Conservation (phyloP, 192 early-diverging fungal species). For the Lobosporangium transversale region DNA sequence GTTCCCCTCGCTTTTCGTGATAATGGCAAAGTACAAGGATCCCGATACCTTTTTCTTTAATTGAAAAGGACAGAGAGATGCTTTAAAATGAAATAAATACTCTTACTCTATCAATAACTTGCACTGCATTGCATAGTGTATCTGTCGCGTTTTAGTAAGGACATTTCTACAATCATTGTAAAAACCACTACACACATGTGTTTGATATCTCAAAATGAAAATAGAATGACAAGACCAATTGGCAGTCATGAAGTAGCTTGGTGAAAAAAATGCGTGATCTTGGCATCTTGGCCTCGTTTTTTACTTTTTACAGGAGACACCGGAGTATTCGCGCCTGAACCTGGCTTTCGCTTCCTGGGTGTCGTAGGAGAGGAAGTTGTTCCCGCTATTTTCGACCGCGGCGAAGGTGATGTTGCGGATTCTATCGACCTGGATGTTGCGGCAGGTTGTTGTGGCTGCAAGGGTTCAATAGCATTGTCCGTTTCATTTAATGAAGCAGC, state of each 20-base stretch:
- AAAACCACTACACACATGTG: not conserved
- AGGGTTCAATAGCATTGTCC: not conserved
- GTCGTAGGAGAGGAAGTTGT: not conserved
- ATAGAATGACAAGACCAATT: not conserved
- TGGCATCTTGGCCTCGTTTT: slow-evolving; percentile 22
- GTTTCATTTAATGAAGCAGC: slow-evolving; percentile 22
- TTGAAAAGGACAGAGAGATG: not conserved
- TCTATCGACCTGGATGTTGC: not conserved
- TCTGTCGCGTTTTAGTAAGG: too few relatives aligned
- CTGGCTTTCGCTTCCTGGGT: slow-evolving; percentile 20
- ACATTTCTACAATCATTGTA: too few relatives aligned
- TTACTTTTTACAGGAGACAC: slow-evolving; percentile 18
- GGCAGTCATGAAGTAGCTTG: not conserved
- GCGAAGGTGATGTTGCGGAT: not conserved
- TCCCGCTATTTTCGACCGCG: not conserved
- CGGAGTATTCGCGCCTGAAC: not conserved
- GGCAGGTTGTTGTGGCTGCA: not conserved
- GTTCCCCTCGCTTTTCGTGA: not conserved
- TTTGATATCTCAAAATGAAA: not conserved
- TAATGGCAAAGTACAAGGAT: not conserved
- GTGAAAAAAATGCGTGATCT: slow-evolving; percentile 46
- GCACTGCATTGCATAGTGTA: too few relatives aligned
- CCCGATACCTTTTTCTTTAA: not conserved
- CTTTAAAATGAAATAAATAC: too few relatives aligned
- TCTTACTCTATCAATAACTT: too few relatives aligned